Evolutionary conservation across 108 stramenopile genomes (phyloP), one percentile per base, ranked within the genome.

Genomic region (Cyclotella sp.): DNA sequence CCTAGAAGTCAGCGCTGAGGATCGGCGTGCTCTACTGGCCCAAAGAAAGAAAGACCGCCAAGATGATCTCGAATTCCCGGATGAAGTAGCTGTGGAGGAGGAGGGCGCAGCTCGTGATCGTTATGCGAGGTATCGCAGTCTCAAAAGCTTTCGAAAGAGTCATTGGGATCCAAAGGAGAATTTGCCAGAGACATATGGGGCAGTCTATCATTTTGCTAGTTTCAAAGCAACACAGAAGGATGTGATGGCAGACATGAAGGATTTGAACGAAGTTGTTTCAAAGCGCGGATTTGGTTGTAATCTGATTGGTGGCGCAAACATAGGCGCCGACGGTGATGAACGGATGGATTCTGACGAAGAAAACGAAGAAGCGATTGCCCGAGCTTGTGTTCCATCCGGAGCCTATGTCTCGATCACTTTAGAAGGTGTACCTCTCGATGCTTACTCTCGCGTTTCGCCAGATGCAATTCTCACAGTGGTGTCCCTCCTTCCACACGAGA

Each of bases 91-190:
- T 68, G 88, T 96, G 24, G 87, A 92, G n/a, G 89, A 88, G 57
- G 97, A 96, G 63, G 87, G 83, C 9, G 75, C 91, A 2, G 98
- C 98, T 27, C 75, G 91, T 14, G 93, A 95, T 39, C 92, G 99
- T 22, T 99, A 98, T 76, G 98, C 97, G 14, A 81, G 97, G 55
- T 99, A 98, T 87, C 93, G 99, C 14, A 90, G 94, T 27, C 86
- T 99, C 26, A 90, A 94, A 84, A 93, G 89, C 63, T 98, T 99
- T 76, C 92, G 95, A 21, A 97, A 95, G 67, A 93, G 93, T 46
- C 78, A 81, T 55, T 99, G 98, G 98, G 96, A 99, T 75, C 94
- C 97, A 6, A 95, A 97, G 75, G 99, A 99, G 83, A 95, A 95
- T 78, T 91, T 99, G 9, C 99, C 99, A 10, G 92, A 92, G 42